Base-by-base conservation (phyloP, 257 asterid species). In the Salvia splendens region DNA sequence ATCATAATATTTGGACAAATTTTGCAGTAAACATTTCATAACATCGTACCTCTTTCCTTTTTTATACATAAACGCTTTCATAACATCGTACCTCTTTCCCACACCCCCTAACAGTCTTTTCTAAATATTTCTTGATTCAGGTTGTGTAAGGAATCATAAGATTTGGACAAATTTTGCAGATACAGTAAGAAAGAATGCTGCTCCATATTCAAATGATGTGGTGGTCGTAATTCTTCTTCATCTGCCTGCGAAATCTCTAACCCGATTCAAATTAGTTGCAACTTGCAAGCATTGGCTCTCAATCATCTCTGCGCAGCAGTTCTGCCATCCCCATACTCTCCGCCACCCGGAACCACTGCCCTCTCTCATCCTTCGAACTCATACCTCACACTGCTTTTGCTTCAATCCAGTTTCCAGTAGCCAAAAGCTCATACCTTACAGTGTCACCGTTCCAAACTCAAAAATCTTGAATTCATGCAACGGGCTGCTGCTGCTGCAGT, bases 391-490 rank as follows among this genome's bases (percentile, higher is more conserved):
- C 5, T 15, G 38, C 16, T 63, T 75, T 30, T 75, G 56, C 53
- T 67, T 74, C 10, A 63, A 52, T 51, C 68, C 68, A 8, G 32
- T 48, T 6, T 57, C 48, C 43, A 10, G 50, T 32, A 16, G 11
- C 17, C 40, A 7, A 8, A 65, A 66, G 35, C 51, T 66, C 5
- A 17, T 66, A 49, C 69, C 73, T 16, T 67, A 67, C 33, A 66
- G 8, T 36, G 42, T 67, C 64, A 60, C 41, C 36, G 5, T 74
- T 35, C 65, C 62, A 1, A 10, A 61, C 12, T 58, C 74, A n/a
- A 75, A 46, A 56, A 62, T 75, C 40, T 17, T 47, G 58, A 69
- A 61, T 16, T 64, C 72, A 28, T 55, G 75, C 72, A 56, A 69
- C 9, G 75, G 75, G 12, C 15, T 75, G 36, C 42, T 68, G n/a